phyloP scores from a whole-genome alignment of 768 basidiomycete genomes.

The Austroboletus eburneus region DNA sequence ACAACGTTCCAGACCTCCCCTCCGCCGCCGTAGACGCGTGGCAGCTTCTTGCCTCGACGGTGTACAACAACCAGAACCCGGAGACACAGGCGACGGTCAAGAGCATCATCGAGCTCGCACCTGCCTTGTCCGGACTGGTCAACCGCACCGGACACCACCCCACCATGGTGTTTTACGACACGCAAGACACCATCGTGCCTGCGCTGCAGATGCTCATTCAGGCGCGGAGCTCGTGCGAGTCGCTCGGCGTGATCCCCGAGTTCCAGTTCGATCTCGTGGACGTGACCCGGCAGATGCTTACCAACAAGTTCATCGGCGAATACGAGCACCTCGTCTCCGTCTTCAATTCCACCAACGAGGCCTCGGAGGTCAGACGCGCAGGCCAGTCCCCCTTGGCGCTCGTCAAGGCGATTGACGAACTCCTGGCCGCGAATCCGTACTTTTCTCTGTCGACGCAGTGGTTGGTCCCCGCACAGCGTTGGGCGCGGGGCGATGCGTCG shows the following conservation, averaged over 20 bases:
- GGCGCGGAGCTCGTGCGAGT: constrained; percentile 13
- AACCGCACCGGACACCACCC: constrained; percentile 32
- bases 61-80: constrained; percentile 36
- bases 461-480: constrained; percentile 32
- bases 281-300: constrained; percentile 36
- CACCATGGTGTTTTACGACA: constrained; percentile 35
- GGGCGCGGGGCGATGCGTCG: constrained; percentile 27
- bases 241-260: constrained; percentile 27
- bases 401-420: constrained; percentile 32
- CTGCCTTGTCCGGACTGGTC: constrained; percentile 31
- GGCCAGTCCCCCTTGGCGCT: too few relatives aligned
- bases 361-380: too few relatives aligned
- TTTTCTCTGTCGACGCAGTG: constrained; percentile 35
- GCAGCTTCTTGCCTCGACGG: constrained; percentile 33
- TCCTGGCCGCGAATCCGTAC: constrained; percentile 31
- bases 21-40: constrained; percentile 30
- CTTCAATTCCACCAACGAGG: constrained; percentile 19
- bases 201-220: constrained; percentile 67
- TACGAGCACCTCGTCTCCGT: constrained; percentile 30
- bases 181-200: constrained; percentile 60
- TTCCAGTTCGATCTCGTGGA: constrained; percentile 39
- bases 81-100: constrained; percentile 33
- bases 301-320: constrained; percentile 33
- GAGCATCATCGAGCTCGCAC: constrained; percentile 36
- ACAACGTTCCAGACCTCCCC: constrained; percentile 26